A percentile compares a stretch with the other conserved stretches of the same genome.
These are phyloP conservation scores for Serendipita sp. DNA, from an alignment of 768 basidiomycete species.

Conservation along the genomic window DNA sequence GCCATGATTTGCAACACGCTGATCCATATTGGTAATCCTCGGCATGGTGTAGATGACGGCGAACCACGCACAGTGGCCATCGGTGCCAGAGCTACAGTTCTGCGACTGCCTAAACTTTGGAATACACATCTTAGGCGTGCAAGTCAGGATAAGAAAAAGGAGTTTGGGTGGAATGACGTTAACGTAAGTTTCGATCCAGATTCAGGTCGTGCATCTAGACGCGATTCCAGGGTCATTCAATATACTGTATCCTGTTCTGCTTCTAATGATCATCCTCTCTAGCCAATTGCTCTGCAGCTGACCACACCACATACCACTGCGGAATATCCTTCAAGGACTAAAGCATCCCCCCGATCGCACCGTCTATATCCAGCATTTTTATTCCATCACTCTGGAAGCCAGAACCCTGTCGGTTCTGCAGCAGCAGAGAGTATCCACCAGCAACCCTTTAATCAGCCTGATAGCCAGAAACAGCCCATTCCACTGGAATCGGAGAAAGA, in stretches of 20 bases:
- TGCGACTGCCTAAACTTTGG: not conserved
- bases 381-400: not conserved
- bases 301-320: not conserved
- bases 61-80: slow-evolving; percentile 1
- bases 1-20: too few species aligned
- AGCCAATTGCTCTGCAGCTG: slow-evolving; percentile 1
- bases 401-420: not conserved
- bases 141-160: not conserved
- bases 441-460: not conserved
- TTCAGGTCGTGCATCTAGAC: not conserved
- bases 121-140: not conserved
- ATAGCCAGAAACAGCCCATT: not conserved
- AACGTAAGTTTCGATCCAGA: not conserved
- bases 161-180: not conserved
- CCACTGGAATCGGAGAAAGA: not conserved
- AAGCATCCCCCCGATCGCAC: not conserved
- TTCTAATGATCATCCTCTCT: not conserved
- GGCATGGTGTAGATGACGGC: not conserved
- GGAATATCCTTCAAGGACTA: not conserved
- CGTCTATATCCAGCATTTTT: not conserved
- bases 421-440: not conserved
- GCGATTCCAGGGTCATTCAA: not conserved
- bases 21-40: not conserved
- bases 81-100: not conserved
- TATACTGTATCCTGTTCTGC: not conserved